Conservation (phyloP, 768 basidiomycete species). For the Boletus speciosus region DNA sequence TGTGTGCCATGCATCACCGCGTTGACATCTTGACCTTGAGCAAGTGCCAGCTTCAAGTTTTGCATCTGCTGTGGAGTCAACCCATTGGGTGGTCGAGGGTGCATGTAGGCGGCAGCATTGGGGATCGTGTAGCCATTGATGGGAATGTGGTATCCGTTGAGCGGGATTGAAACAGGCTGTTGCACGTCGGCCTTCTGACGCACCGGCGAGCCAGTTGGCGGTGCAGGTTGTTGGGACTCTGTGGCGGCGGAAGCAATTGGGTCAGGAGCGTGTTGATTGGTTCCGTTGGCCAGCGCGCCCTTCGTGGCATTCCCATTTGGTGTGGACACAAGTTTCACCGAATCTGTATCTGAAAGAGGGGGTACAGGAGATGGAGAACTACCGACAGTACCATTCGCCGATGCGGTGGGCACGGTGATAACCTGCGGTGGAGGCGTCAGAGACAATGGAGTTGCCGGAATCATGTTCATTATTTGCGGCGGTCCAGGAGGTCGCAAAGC, state of each 20-base stretch:
- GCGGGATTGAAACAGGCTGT: slow-evolving; percentile 37
- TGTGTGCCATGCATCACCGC: slow-evolving; percentile 32
- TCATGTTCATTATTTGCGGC: slow-evolving; percentile 35
- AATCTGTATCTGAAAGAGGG: slow-evolving; percentile 44
- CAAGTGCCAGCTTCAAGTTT: slow-evolving; percentile 54
- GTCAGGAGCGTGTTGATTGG: slow-evolving; percentile 23
- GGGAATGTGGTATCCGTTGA: slow-evolving; percentile 49
- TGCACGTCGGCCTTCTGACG: slow-evolving; percentile 50
- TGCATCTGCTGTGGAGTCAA: slow-evolving; percentile 59
- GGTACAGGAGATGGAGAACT: slow-evolving; percentile 33
- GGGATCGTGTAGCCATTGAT: slow-evolving; percentile 39
- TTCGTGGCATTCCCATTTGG: slow-evolving; percentile 24
- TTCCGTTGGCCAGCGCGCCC: slow-evolving; percentile 29
- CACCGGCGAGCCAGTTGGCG: slow-evolving; percentile 34
- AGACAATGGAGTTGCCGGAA: slow-evolving; percentile 28
- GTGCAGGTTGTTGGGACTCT: slow-evolving; percentile 24
- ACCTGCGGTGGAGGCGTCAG: slow-evolving; percentile 36
- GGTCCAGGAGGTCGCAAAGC: slow-evolving; percentile 32
- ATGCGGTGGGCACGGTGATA: slow-evolving; percentile 18
- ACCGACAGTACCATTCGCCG: slow-evolving; percentile 35
- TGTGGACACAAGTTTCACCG: slow-evolving; percentile 14
- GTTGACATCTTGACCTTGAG: slow-evolving; percentile 40
- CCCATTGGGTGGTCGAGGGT: slow-evolving; percentile 35
- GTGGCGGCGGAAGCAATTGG: slow-evolving; percentile 2
- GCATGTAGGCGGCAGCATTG: slow-evolving; percentile 32